Base-by-base conservation (phyloP, 1,139 yeast species). In the Pichia sp. region DNA sequence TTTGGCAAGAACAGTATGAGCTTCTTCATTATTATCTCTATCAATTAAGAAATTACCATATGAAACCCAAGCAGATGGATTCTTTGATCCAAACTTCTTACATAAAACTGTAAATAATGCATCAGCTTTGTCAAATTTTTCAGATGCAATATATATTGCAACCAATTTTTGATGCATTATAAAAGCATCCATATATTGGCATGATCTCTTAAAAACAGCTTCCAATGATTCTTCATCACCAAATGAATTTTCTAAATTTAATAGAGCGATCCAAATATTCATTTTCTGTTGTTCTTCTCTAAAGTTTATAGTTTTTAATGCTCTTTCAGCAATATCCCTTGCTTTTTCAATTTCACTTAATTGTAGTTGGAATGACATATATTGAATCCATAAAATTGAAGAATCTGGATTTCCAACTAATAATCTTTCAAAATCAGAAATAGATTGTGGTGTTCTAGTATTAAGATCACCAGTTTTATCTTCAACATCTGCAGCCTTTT, bases 291-390 rank as follows among this genome's bases (percentile, higher is more conserved):
- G 83, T 66, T 94, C 98, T 63, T 90, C 97, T 61, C 97, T 80
- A 71, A 83, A 88, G 62, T 79, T 82, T 58, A 92, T 92, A 8
- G 95, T 84, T 70, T 86, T 87, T 62, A 92, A 75, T 4, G 97
- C 98, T 56, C 98, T 80, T 61, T 85, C 86, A 43, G 87, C 97
- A 58, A 92, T 80, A 66, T 87, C 96, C 59, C 98, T 81, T 10
- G 97, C 97, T 68, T 86, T 88, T 48, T 90, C 97, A 52, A 89
- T 73, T 66, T 92, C 98, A 72, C 96, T 86, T 56, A 92, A 74
- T 67, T 90, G 96, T 57, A 92, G 75, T 69, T 89, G 96, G 85
- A 90, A 92, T 3, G 97, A 92, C 97, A 94, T 92, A 68, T 86
- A 92, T 68, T 90, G 88, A 88, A 92, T 90, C 98, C 98, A 92